Conservation (phyloP, 2,329 filamentous ascomycete species). For the Fusarium penzigii region DNA sequence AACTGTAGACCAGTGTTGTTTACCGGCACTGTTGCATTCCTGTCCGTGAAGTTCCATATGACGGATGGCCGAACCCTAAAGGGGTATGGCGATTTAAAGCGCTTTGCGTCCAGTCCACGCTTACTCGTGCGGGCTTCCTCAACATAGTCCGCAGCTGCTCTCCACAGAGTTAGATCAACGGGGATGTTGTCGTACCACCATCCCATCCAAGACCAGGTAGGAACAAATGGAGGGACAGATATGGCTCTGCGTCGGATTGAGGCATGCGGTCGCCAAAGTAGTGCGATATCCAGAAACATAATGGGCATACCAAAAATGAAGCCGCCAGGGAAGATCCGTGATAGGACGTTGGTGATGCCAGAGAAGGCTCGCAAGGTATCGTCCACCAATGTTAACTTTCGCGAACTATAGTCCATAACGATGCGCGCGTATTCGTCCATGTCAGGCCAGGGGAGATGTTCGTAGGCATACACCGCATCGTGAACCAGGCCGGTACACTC, state of each 20-base stretch:
- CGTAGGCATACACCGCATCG: slow-evolving; percentile 38
- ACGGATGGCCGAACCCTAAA: slow-evolving; percentile 43
- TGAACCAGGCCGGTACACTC: slow-evolving; percentile 36
- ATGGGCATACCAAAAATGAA: slow-evolving; percentile 49
- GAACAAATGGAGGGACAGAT: slow-evolving; percentile 40
- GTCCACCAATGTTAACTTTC: slow-evolving; percentile 41
- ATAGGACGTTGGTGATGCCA: slow-evolving; percentile 45
- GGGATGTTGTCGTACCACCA: slow-evolving; percentile 49
- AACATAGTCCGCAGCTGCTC: slow-evolving; percentile 45
- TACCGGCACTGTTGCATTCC: slow-evolving; percentile 36
- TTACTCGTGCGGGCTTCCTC: slow-evolving; percentile 37
- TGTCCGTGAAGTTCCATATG: slow-evolving; percentile 43
- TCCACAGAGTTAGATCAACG: slow-evolving; percentile 44
- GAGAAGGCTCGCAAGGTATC: slow-evolving; percentile 46
- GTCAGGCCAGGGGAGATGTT: slow-evolving; percentile 46
- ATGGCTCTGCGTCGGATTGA: slow-evolving; percentile 42
- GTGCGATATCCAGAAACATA: slow-evolving; percentile 46
- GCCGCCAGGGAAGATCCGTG: slow-evolving; percentile 42
- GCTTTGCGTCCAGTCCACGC: slow-evolving; percentile 33
- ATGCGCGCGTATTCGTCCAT: slow-evolving; percentile 47
- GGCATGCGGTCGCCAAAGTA: slow-evolving; percentile 47
- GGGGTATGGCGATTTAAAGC: slow-evolving; percentile 38
- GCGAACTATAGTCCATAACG: slow-evolving; percentile 44
- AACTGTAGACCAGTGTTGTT: slow-evolving; percentile 40
- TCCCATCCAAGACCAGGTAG: slow-evolving; percentile 50